Evolutionary conservation across 2,329 filamentous ascomycete genomes (phyloP).

Genomic region (Fusarium tanahbumbuense): DNA sequence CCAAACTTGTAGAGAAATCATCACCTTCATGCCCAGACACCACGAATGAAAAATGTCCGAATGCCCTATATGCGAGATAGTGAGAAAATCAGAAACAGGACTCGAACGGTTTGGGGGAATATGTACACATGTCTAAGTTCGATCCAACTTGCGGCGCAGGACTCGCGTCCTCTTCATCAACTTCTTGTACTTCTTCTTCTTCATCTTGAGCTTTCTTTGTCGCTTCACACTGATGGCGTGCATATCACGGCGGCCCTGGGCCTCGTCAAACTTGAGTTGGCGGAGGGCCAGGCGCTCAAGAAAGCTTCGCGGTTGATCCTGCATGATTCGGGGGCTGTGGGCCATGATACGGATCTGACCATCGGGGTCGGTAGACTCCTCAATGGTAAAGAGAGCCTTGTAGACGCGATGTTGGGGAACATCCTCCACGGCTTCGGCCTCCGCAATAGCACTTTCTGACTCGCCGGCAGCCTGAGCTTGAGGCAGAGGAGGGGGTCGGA

Average conservation of each 20-base stretch:
- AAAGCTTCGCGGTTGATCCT: slow-evolving; percentile 68
- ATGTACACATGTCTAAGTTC: slow-evolving; percentile 59
- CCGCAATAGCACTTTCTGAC: slow-evolving; percentile 49
- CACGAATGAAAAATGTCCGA: slow-evolving; percentile 41
- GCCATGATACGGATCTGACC: slow-evolving; percentile 71
- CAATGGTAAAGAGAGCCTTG: slow-evolving; percentile 74
- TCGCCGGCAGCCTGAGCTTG: slow-evolving; percentile 64
- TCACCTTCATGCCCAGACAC: slow-evolving; percentile 50
- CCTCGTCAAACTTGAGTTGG: slow-evolving; percentile 69
- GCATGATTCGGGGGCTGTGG: slow-evolving; percentile 68
- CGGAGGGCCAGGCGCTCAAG: slow-evolving; percentile 76
- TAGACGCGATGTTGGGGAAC: slow-evolving; percentile 66
- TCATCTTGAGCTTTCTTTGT: slow-evolving; percentile 97
- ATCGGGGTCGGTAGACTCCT: slow-evolving; percentile 70
- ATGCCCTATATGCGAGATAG: slow-evolving; percentile 37
- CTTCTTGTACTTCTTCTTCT: slow-evolving; percentile 99
- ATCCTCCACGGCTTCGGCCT: slow-evolving; percentile 51
- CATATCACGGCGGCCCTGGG: slow-evolving; percentile 69
- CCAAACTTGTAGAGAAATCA: slow-evolving; percentile 41
- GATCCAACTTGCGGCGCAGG: slow-evolving; percentile 84
- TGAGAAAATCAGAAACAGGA: slow-evolving; percentile 38
- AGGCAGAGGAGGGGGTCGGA: slow-evolving; percentile 85
- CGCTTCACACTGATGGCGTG: slow-evolving; percentile 89
- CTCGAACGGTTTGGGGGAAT: slow-evolving; percentile 36
- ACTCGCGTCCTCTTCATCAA: slow-evolving; percentile 92